Conservation (phyloP, 768 basidiomycete species). For the Agaricus sinodeliciosus region DNA sequence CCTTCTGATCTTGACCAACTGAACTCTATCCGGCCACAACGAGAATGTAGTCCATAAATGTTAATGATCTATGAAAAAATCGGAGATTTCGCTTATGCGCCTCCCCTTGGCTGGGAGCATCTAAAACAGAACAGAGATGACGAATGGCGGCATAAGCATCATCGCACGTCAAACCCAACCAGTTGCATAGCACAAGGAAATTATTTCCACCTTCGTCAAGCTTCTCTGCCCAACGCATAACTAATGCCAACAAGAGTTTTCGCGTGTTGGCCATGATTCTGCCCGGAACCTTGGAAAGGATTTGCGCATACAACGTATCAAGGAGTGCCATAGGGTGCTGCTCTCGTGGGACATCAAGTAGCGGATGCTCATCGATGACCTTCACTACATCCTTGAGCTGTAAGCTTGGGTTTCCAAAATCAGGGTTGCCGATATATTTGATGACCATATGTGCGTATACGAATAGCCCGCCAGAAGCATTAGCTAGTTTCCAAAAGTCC, state of each 20-base stretch:
- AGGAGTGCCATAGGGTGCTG: slow-evolving; percentile 5
- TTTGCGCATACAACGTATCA: slow-evolving; percentile 5
- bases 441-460: not conserved
- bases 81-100: not conserved
- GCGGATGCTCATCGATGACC: not conserved
- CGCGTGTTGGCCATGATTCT: not conserved
- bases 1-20: no score
- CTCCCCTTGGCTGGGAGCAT: not conserved
- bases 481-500: not conserved
- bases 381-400: not conserved
- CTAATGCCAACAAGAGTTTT: not conserved
- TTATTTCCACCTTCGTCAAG: no score
- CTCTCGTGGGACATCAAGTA: not conserved
- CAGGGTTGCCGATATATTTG: not conserved
- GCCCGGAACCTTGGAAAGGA: not conserved
- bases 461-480: not conserved
- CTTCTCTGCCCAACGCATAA: not conserved
- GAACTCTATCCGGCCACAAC: no score
- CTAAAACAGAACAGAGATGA: not conserved
- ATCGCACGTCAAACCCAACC: not conserved
- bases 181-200: not conserved
- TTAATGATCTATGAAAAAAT: not conserved
- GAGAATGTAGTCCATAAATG: not conserved
- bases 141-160: not conserved
- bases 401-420: not conserved